Evolutionary conservation across 257 asterid species (phyloP).

Genomic region (Nicotiana noctiflora): DNA sequence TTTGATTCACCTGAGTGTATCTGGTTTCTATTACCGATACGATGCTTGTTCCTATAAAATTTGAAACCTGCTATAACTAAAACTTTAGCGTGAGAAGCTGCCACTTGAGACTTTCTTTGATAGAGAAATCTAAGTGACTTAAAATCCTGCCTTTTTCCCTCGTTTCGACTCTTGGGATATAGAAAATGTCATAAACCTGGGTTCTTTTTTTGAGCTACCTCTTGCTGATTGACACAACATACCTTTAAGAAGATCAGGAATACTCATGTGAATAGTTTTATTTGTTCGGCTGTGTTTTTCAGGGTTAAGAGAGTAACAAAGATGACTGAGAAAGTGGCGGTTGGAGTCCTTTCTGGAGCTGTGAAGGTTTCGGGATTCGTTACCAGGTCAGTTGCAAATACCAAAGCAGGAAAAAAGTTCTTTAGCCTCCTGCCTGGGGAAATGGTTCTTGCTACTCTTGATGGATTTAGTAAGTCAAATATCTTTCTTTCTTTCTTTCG

Average conservation of each 20-base stretch:
- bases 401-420: conserved; percentile 84
- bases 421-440: conserved; percentile 82
- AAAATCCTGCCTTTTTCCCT: neutral
- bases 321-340: conserved; percentile 85
- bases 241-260: neutral
- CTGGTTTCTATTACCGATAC: neutral
- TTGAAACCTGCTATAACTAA: neutral
- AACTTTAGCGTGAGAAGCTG: neutral
- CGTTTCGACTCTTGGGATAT: neutral
- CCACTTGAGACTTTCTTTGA: neutral
- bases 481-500: neutral
- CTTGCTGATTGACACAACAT: neutral
- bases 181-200: neutral
- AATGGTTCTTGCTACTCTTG: conserved; percentile 80
- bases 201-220: neutral
- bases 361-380: conserved; percentile 80
- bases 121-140: neutral
- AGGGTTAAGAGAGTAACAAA: conserved; percentile 85
- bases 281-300: conserved; percentile 16
- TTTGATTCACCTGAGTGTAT: neutral
- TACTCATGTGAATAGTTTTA: neutral
- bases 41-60: neutral
- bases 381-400: conserved; percentile 67
- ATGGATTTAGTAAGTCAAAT: conserved; percentile 82
- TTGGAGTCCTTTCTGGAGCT: conserved; percentile 86